Evolutionary conservation across 208 protist species (phyloP), one percentile per base, ranked within the genome.

Genomic region (Leishmania aethiopica): DNA sequence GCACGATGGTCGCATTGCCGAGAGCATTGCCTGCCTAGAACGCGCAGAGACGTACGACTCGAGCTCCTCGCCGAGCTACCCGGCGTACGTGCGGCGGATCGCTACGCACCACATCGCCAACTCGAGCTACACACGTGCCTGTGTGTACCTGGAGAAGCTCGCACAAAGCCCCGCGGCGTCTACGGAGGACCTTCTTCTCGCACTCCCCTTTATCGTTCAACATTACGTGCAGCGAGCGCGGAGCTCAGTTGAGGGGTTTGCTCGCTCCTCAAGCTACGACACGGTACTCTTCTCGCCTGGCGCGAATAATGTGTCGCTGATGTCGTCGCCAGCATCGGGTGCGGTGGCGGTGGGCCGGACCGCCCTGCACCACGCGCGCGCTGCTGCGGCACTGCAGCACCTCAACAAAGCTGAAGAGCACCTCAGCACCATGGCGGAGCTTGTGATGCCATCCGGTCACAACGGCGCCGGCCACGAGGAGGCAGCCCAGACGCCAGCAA

Each of bases 11-110:
- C 91, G 92, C n/a, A 79, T 83, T 10, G 75, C 74, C 2, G 94
- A 96, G 90, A 89, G 84, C 75, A 85, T 97, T 72, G 79, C 88
- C 7, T 97, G 94, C 84, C 87, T 96, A 28, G 91, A 96, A 85
- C 90, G 92, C 45, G 94, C 94, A 17, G 90, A 95, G 84, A 86
- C 81, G 49, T 92, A 87, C 67, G 92, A 97, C 79, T 69, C 81
- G 62, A 78, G 81, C 37, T 70, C 42, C 1, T 86, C 89, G 6
- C 83, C 84, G 22, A 80, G 79, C 60, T 97, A 97, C 81, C 90
- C 93, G 3, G 87, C 79, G n/a, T 84, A 95, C n/a, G 92, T 91
- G 25, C 87, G 86, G 22, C 86, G 90, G 32, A 92, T 97, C 59
- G 90, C 88, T 15, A 86, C 82, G 47, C 87, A 95, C 83, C 94